phyloP scores from a whole-genome alignment of 352 stramenopile species.

The Pythium periplocum region DNA sequence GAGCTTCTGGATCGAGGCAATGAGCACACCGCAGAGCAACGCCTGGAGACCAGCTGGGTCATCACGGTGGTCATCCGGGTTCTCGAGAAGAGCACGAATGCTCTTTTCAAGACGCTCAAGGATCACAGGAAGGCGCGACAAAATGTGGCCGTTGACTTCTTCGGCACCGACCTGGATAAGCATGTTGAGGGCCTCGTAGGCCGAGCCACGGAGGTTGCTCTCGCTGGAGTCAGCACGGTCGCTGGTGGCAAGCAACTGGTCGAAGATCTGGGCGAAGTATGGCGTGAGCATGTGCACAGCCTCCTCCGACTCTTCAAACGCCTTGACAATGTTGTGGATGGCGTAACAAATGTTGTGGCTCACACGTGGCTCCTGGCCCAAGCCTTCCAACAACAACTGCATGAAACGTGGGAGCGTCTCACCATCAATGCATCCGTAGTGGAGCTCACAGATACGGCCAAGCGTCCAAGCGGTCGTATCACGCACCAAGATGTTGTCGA shows the following conservation, averaged over 20 bases:
- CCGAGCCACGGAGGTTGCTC: constrained; percentile 87
- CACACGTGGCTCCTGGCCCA: constrained; percentile 87
- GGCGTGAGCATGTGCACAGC: constrained; percentile 86
- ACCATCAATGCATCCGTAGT: constrained; percentile 87
- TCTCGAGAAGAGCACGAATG: constrained; percentile 59
- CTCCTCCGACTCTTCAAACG: constrained; percentile 81
- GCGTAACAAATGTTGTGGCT: constrained; percentile 95
- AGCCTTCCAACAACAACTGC: constrained; percentile 77
- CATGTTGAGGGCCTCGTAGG: constrained; percentile 93
- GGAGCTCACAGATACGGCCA: constrained; percentile 93
- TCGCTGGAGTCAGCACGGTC: constrained; percentile 86
- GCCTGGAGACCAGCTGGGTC: constrained; percentile 72
- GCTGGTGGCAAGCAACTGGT: constrained; percentile 90
- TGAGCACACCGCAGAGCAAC: constrained; percentile 89
- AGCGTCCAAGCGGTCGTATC: constrained; percentile 97
- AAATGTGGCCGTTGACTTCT: constrained; percentile 75
- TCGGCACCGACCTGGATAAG: constrained; percentile 86
- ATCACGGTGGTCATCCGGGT: constrained; percentile 68
- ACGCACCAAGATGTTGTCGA: constrained; percentile 89
- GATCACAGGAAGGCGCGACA: constrained; percentile 69
- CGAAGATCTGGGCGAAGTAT: constrained; percentile 89
- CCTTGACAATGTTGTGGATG: constrained; percentile 96
- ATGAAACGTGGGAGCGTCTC: constrained; percentile 89
- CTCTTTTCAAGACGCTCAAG: constrained; percentile 75
- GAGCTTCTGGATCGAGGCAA: constrained; percentile 93